Conservation (phyloP, 345 rosid species). For the Euphorbia peplus region DNA sequence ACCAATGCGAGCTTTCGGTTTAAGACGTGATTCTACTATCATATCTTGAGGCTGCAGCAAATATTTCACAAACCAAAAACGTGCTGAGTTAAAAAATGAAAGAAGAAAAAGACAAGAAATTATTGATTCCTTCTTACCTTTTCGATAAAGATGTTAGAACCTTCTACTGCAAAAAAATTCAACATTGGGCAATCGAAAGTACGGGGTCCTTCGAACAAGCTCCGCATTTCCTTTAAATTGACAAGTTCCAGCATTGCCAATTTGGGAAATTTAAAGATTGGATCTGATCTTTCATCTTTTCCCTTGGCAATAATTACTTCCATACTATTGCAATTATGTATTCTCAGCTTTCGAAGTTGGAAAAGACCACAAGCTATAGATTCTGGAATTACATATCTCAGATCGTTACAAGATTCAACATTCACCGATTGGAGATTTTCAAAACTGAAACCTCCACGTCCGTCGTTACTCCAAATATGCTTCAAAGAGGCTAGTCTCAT, state of each 20-base stretch:
- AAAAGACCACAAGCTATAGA: background rate
- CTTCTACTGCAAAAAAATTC: background rate
- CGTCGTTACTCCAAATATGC: background rate
- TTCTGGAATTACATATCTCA: background rate
- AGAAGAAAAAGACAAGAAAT: no score
- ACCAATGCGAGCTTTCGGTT: no score
- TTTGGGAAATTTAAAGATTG: background rate
- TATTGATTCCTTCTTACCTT: background rate
- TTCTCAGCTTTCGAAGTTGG: background rate
- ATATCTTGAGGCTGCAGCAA: no score
- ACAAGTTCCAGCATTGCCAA: background rate
- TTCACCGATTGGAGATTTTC: background rate
- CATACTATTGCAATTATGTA: background rate
- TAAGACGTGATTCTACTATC: no score
- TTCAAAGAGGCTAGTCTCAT: background rate
- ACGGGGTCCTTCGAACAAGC: conserved; percentile 9
- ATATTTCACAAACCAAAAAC: no score
- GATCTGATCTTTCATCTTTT: background rate
- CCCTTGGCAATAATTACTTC: background rate
- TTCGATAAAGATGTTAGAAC: background rate
- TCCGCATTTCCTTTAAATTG: background rate
- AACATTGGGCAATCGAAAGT: conserved; percentile 22
- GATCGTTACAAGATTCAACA: background rate
- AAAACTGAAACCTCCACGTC: background rate
- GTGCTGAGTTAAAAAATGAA: no score